These are phyloP conservation scores for Primulina eburnea DNA, from an alignment of 257 asterid species.

Conservation along the genomic window DNA sequence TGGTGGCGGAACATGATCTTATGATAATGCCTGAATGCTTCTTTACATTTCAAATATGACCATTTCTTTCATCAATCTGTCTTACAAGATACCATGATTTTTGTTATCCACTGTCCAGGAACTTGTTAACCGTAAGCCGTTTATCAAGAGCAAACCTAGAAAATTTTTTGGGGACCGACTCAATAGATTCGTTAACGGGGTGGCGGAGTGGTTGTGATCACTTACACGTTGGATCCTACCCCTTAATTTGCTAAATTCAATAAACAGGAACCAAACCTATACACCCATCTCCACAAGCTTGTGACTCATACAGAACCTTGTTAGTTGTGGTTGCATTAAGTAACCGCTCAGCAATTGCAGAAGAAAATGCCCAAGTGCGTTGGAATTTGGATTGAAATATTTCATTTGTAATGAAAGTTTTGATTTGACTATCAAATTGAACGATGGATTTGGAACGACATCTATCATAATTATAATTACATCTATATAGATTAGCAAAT, in stretches of 20 bases:
- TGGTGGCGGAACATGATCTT: constrained; percentile 2
- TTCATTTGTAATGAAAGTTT: too few relatives aligned
- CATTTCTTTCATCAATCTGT: neutral
- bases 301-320: neutral
- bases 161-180: neutral
- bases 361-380: neutral
- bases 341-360: neutral
- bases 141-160: neutral
- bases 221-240: neutral
- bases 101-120: neutral
- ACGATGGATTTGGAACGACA: too few relatives aligned
- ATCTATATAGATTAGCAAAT: too few relatives aligned
- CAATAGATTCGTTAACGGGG: neutral
- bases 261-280: neutral
- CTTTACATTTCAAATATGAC: neutral
- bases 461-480: too few relatives aligned
- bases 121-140: neutral
- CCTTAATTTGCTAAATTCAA: neutral
- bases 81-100: neutral
- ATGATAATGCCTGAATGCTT: neutral
- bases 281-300: neutral
- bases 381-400: too few relatives aligned
- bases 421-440: too few relatives aligned
- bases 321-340: too few relatives aligned
- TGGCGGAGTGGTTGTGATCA: neutral